Base-by-base conservation (phyloP, 257 asterid genomes). In the Echites panduratus region DNA sequence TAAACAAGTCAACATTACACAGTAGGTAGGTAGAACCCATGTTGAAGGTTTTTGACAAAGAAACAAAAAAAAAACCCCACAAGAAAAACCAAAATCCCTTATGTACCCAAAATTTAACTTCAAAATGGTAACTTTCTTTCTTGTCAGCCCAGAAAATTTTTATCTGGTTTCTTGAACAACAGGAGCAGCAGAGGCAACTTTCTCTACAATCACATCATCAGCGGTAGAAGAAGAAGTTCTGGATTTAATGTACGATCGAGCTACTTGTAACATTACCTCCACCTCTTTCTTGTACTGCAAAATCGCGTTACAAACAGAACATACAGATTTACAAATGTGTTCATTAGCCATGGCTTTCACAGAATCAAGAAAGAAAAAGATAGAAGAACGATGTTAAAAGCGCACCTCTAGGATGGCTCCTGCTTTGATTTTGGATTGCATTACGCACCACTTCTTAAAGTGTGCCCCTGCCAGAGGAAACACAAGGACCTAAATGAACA, bases 371-470 rank as follows among this genome's bases (percentile, higher is more conserved):
- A 75, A 45, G 13, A 22, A 61, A 44, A 44, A 7, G 48, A 40
- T 27, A 68, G 12, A 75, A 16, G 29, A 0, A 52, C 61, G 57
- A 70, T 12, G 38, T 57, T 73, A 74, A 66, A 74, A 66, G 85
- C 85, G 1, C 78, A 90, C 98, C 83, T 93, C 97, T 32, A 81
- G 89, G 7, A 82, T 81, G 35, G 93, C 93, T 67, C 87, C 87
- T 4, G 92, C 74, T 80, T 83, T 93, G 71, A 93, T 93, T 86
- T 87, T 90, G 17, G 95, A 85, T 79, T 93, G 96, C 93, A 93
- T 85, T 77, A 93, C 69, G 68, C 98, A 90, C 98, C 98, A 93
- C 84, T 93, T 90, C 85, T 93, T 93, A 84, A 90, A 93, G 81
- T 86, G 88, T 71, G 84, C 86, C 80, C 98, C 98, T 90, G 59